These are phyloP conservation scores for Dioszegia crocea DNA, from an alignment of 768 basidiomycete species.

Conservation along the genomic window DNA sequence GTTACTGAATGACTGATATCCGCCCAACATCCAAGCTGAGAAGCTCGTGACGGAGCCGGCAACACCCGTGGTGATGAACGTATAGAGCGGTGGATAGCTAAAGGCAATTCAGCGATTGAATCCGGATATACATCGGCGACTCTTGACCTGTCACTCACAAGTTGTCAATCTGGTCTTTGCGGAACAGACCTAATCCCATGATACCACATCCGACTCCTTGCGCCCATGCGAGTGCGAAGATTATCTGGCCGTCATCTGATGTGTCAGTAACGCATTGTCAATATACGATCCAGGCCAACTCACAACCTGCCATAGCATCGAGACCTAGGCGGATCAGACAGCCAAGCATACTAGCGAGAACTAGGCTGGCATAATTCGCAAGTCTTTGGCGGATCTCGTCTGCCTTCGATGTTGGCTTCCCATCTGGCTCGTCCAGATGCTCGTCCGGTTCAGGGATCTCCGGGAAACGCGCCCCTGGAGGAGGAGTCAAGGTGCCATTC, in stretches of 20 bases:
- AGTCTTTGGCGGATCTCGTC: slow-evolving; percentile 12
- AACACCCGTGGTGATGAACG: slow-evolving; percentile 83
- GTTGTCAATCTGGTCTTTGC: slow-evolving; percentile 67
- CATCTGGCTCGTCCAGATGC: background rate
- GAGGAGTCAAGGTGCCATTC: too few relatives aligned
- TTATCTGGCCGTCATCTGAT: slow-evolving; percentile 64
- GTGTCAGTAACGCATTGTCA: slow-evolving; percentile 8
- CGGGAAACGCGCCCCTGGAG: too few relatives aligned
- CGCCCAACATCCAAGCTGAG: slow-evolving; percentile 87
- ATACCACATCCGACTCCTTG: slow-evolving; percentile 84
- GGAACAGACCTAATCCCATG: slow-evolving; percentile 74
- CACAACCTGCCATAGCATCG: slow-evolving; percentile 63
- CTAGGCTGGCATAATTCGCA: slow-evolving; percentile 42
- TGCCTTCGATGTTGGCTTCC: background rate
- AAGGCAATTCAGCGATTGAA: background rate
- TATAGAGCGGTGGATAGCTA: slow-evolving; percentile 85
- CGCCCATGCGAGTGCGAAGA: slow-evolving; percentile 78
- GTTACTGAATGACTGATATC: slow-evolving; percentile 83
- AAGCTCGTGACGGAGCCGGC: slow-evolving; percentile 97
- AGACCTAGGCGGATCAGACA: slow-evolving; percentile 75
- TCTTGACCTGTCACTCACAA: slow-evolving; percentile 70
- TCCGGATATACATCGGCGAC: too few relatives aligned
- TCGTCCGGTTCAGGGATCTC: too few relatives aligned
- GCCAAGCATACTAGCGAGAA: slow-evolving; percentile 81
- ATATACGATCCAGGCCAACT: slow-evolving; percentile 4